These are phyloP conservation scores for Calonectria fujianensis DNA, from an alignment of 2,329 filamentous ascomycete species.

Conservation along the genomic window DNA sequence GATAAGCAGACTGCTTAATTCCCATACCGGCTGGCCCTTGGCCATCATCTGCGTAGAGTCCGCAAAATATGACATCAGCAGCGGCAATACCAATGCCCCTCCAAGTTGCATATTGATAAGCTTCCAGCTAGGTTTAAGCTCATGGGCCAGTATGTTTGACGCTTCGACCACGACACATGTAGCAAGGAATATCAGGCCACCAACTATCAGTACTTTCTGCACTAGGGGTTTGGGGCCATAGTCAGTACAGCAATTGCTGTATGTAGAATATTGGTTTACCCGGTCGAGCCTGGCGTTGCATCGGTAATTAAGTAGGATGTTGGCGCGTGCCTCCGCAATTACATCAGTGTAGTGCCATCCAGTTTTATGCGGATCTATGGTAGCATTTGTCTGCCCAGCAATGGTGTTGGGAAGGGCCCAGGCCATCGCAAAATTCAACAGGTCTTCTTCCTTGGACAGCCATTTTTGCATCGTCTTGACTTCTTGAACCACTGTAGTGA, in stretches of 20 bases:
- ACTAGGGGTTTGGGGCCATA: conserved; percentile 60
- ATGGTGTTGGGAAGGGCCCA: conserved; percentile 49
- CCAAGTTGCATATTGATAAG: conserved; percentile 51
- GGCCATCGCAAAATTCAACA: conserved; percentile 46
- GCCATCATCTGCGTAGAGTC: conserved; percentile 57
- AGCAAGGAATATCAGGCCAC: conserved; percentile 48
- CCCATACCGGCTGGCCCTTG: conserved; percentile 54
- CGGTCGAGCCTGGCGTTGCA: conserved; percentile 67
- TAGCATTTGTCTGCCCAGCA: conserved; percentile 43
- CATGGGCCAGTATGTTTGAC: conserved; percentile 38
- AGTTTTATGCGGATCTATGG: conserved; percentile 48
- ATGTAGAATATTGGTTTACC: conserved; percentile 62
- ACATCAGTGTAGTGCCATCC: conserved; percentile 57
- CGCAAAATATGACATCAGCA: conserved; percentile 56
- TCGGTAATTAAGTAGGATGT: conserved; percentile 71
- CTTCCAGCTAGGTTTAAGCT: conserved; percentile 40
- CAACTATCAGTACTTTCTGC: conserved; percentile 50
- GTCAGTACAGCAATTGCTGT: conserved; percentile 72
- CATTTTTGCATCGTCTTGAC: conserved; percentile 50
- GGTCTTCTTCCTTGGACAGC: conserved; percentile 39
- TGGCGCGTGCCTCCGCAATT: conserved; percentile 58
- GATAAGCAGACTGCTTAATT: conserved; percentile 47
- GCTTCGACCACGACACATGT: conserved; percentile 46
- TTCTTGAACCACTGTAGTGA: conserved; percentile 31
- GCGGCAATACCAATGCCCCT: conserved; percentile 52